Base-by-base conservation (phyloP, 2,329 filamentous ascomycete genomes). In the Parasarocladium wereldwijsianum region DNA sequence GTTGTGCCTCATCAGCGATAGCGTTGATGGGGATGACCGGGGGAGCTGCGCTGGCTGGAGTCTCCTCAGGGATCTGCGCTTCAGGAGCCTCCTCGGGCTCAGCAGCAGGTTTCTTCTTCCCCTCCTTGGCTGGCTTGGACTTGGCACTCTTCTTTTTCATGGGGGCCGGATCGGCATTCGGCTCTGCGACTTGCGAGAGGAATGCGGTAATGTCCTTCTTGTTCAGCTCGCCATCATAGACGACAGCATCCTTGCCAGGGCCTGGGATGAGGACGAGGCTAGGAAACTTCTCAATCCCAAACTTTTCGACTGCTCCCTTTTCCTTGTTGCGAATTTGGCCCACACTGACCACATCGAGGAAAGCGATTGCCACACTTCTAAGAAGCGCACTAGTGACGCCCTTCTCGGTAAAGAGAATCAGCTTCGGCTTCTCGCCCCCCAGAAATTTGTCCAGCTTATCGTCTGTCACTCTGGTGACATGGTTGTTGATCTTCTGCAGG, bases 351-450 rank as follows among this genome's bases (percentile, higher is more conserved):
- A 72, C 70, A 20, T 76, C 85, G 16, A 90, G 64, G 53, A 87
- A 98, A 49, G 96, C 90, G 43, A 94, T 84, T 6, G 90, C 86
- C 32, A 96, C 54, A 36, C 84, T 76, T 51, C 80, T 81, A 39
- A 94, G 58, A 15, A 93, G 62, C 8, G 85, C 72, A 48, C 82
- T 87, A 1, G 82, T 87, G 5, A 79, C 77, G 14, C 85, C 84
- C 61, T 96, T 98, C 33, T 93, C 82, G 3, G 82, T 92, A 55
- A 98, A 96, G 3, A 98, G 61, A 19, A 98, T 73, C 0, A 81
- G 86, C 60, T 93, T 94, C 29, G 85, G 70, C 9, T 65, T 69
- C 13, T 79, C 70, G 35, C 74, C 76, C 25, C 70, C 66, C 34
- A 94, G 53, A 68, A 87, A 98, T 9, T 59, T 58, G 34, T 84